Base-by-base conservation (phyloP, 202 grass and related monocot genomes). In the Panicum virgatum region DNA sequence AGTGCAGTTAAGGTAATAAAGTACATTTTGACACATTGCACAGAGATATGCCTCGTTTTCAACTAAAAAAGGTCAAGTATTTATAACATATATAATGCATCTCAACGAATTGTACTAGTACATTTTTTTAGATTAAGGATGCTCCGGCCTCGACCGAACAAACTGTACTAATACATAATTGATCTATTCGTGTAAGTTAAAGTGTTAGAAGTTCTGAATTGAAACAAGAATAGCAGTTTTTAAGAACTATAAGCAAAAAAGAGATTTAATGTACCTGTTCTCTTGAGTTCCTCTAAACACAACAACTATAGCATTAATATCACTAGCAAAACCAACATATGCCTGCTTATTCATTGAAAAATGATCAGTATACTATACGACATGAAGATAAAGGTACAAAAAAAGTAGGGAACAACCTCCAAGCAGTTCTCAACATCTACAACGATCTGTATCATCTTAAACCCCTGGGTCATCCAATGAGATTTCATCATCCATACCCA, bases 241-340 rank as follows among this genome's bases (percentile, higher is more conserved):
- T 26, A 72, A 30, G 3, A 68, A 85, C 44, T 73, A 34, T 34
- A 61, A 56, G 48, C 20, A 84, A 68, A 61, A 61, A 52, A 4
- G 4, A 68, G 12, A 36, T 58, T 67, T 44, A 30, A 11, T 58
- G 79, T 90, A 99, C 96, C 96, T 99, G 74, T 90, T 91, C 37
- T 96, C 93, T 88, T 99, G 96, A 70, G 96, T 99, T 90, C 96
- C 96, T 92, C 96, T 92, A 66, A 99, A 99, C 39, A 89, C 96
- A 88, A 96, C 78, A 42, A 99, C 15, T 0, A 90, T 73, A 82
- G 87, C 87, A 73, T 96, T 96, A 67, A 91, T 90, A 84, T 99
- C 85, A 81, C 89, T 83, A 4, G 96, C 90, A 90, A 96, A 90
- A 87, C 96, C 93, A 30, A 99, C 91, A 84, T 93, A 99, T 72